Base-by-base conservation (phyloP, 2,329 filamentous ascomycete species). In the Rutstroemia sp. region DNA sequence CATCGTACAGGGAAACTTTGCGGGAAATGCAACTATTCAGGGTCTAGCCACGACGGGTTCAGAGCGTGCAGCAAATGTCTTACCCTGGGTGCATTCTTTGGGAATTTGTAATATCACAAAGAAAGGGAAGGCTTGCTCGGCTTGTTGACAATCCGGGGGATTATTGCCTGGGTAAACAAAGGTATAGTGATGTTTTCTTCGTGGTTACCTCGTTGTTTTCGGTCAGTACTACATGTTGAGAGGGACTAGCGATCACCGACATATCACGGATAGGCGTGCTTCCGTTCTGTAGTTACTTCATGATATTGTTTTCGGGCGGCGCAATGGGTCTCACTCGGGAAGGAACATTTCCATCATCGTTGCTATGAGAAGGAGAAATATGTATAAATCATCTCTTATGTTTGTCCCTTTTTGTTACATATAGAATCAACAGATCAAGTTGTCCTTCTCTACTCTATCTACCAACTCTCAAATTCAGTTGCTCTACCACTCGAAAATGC, bases 401-500 rank as follows among this genome's bases (percentile, higher is more conserved):
- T 12, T 34, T 34, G 30, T 12, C 3, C 10, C 14, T 12, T 34
- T 34, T 34, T 34, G 30, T 34, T 5, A 25, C 17, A 27, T 27
- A 38, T 6, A 21, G 17, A 16, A 23, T 19, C 17, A 19, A 17
- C 14, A 17, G 17, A 12, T 8, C 12, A 17, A 30, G 40, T 25
- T 5, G 17, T 44, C 9, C 36, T 27, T 17, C 36, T 19, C 12
- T 21, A 16, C 19, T 27, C 5, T 8, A 30, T 23, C 19, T 25
- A 16, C 25, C 23, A 2, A 40, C 21, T 7, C 8, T 45, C 19
- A 27, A 12, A 34, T 17, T 36, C 19, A 23, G 27, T 19, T 16
- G 14, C 34, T 39, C 21, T 27, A 46, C 14, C 25, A 45, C 44
- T 42, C 16, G 45, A 63, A 16, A 38, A 68, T 68, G 66, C 61